Evolutionary conservation across 495 filamentous ascomycete genomes (phyloP).

Genomic region (Aspergillus avenaceus): DNA sequence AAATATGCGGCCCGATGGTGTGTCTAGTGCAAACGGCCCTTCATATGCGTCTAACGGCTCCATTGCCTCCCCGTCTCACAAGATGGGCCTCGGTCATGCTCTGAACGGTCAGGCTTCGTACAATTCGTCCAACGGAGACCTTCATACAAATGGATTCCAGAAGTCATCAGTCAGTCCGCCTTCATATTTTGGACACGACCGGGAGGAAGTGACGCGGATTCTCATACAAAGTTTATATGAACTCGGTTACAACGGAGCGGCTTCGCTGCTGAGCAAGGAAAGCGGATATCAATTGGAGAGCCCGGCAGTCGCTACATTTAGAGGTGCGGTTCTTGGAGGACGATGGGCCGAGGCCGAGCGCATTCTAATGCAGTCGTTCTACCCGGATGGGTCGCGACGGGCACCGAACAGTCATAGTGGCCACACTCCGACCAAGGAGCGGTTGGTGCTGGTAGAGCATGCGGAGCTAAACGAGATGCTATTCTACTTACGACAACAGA

Average conservation of each 20-base stretch:
- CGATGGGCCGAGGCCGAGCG: constrained; percentile 82
- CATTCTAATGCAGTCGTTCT: constrained; percentile 61
- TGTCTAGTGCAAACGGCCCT: constrained; percentile 44
- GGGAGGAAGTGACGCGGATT: constrained; percentile 90
- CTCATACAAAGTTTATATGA: constrained; percentile 87
- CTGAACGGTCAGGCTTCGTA: constrained; percentile 49
- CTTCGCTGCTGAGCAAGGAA: constrained; percentile 67
- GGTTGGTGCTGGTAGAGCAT: constrained; percentile 49
- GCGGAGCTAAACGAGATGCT: constrained; percentile 60
- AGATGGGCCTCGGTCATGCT: constrained; percentile 31
- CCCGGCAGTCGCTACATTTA: constrained; percentile 76
- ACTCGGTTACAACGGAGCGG: constrained; percentile 77
- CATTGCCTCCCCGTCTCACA: constrained; percentile 32
- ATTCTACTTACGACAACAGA: constrained; percentile 86
- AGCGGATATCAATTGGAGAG: constrained; percentile 90
- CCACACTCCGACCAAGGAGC: constrained; percentile 25
- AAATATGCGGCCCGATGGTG: constrained; percentile 59
- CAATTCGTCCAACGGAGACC: constrained; percentile 34
- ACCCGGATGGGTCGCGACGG: constrained; percentile 47
- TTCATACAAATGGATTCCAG: constrained; percentile 45
- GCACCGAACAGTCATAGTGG: constrained; percentile 30
- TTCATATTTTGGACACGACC: constrained; percentile 75
- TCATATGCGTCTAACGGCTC: constrained; percentile 47
- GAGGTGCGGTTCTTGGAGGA: constrained; percentile 74
- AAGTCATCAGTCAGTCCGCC: constrained; percentile 31